Percentiles rank a stretch among this genome's conserved stretches.
These are phyloP conservation scores for Penicillium sclerotigenum DNA, from an alignment of 2,329 filamentous ascomycete species.

Conservation along the genomic window DNA sequence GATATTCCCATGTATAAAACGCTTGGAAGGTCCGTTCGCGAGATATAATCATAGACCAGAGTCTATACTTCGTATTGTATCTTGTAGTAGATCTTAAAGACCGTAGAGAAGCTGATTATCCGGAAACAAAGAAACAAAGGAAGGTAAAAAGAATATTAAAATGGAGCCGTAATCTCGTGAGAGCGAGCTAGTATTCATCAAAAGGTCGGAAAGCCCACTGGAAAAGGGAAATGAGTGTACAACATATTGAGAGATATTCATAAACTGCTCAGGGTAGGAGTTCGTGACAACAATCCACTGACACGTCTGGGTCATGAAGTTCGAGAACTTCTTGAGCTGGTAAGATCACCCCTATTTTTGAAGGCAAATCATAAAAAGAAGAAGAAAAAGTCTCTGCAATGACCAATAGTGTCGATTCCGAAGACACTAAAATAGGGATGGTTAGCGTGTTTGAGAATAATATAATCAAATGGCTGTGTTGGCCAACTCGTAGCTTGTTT, in stretches of 20 bases:
- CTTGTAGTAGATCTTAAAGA: neutral
- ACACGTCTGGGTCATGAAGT: constrained; percentile 8
- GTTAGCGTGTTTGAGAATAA: constrained; percentile 22
- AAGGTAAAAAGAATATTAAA: constrained; percentile 1
- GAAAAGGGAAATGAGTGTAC: constrained; percentile 7
- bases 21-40: neutral
- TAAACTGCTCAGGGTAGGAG: constrained; percentile 16
- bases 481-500: constrained; percentile 14
- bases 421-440: constrained; percentile 11
- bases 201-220: neutral
- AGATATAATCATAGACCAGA: neutral
- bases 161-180: constrained; percentile 5
- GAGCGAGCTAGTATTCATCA: neutral
- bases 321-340: neutral
- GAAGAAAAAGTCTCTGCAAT: constrained; percentile 5
- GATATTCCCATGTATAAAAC: neutral
- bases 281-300: constrained; percentile 20
- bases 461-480: constrained; percentile 13
- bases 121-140: neutral
- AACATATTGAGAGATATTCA: neutral
- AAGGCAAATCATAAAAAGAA: neutral
- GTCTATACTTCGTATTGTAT: neutral
- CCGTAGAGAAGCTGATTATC: neutral
- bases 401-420: constrained; percentile 14
- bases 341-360: constrained; percentile 4